phyloP scores from a whole-genome alignment of 805 yeast species.

The Kluyveromyces starmeri region DNA sequence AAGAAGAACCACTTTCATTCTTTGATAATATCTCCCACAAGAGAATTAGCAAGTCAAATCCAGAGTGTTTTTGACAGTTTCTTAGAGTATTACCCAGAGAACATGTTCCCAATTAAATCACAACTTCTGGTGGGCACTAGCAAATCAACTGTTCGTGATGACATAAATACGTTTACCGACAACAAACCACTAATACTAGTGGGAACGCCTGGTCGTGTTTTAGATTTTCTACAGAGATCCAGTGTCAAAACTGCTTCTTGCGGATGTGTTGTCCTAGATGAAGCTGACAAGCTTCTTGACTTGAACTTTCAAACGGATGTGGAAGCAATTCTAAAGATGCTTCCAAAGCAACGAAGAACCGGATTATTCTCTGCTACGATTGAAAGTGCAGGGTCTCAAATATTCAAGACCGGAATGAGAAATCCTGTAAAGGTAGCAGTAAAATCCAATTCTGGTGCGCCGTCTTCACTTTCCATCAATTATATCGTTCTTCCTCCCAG shows the following conservation, averaged over 20 bases:
- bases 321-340: constrained; percentile 49
- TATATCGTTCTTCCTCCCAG: constrained; percentile 54
- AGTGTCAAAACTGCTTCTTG: constrained; percentile 53
- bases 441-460: constrained; percentile 45
- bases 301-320: constrained; percentile 64
- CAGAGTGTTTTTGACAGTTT: constrained; percentile 54
- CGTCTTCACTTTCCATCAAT: constrained; percentile 53
- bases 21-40: constrained; percentile 57
- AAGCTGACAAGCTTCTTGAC: constrained; percentile 86
- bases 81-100: constrained; percentile 48
- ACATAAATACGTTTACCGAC: constrained; percentile 47
- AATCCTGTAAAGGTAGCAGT: constrained; percentile 88
- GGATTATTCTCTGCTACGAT: constrained; percentile 94
- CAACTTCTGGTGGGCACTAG: constrained; percentile 52
- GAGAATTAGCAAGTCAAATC: constrained; percentile 66
- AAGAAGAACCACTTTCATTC: constrained; percentile 63
- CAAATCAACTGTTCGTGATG: constrained; percentile 56
- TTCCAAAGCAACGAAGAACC: constrained; percentile 89
- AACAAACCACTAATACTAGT: constrained; percentile 64
- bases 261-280: constrained; percentile 76
- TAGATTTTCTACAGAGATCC: constrained; percentile 57
- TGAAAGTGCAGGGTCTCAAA: constrained; percentile 65
- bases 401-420: constrained; percentile 82
- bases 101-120: constrained; percentile 35
- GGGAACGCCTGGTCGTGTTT: constrained; percentile 86